Evolutionary conservation across 1,139 yeast species (phyloP).

Genomic region (Taphrina deformans): DNA sequence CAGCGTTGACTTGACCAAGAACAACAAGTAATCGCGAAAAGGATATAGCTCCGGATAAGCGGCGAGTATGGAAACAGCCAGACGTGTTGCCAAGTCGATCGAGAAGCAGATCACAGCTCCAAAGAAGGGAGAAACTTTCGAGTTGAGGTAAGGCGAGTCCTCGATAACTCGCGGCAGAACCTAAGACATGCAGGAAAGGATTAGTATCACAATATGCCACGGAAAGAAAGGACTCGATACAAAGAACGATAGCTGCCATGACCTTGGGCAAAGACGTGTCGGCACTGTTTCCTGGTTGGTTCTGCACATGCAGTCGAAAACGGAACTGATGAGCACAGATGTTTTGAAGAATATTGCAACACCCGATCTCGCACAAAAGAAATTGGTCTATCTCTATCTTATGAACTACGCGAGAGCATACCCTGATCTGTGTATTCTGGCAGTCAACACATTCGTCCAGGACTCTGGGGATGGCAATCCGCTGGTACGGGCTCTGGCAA

Average conservation of each 20-base stretch:
- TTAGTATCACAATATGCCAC: constrained; percentile 91
- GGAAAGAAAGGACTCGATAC: constrained; percentile 90
- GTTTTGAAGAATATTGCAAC: constrained; percentile 96
- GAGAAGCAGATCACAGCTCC: constrained; percentile 30
- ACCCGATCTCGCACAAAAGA: constrained; percentile 93
- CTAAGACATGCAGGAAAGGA: constrained; percentile 72
- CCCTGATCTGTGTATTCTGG: constrained; percentile 92
- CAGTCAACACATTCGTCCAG: constrained; percentile 91
- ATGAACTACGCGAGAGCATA: constrained; percentile 97
- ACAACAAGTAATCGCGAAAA: no score
- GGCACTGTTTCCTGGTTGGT: constrained; percentile 68
- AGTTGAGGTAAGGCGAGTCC: constrained; percentile 11
- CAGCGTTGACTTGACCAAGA: no score
- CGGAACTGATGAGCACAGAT: constrained; percentile 49
- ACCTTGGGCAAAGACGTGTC: constrained; percentile 98
- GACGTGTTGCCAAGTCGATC: constrained; percentile 19
- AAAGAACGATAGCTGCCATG: constrained; percentile 96
- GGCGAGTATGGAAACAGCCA: constrained; percentile 13
- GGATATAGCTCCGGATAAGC: background rate
- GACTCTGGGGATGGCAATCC: constrained; percentile 98
- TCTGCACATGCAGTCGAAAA: background rate
- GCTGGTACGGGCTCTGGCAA: constrained; percentile 89
- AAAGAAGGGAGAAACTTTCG: constrained; percentile 35
- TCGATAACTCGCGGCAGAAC: no score
- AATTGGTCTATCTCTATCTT: constrained; percentile 85